Conservation (phyloP, 371 early-diverging fungal genomes). For the Gilbertella persicaria region DNA sequence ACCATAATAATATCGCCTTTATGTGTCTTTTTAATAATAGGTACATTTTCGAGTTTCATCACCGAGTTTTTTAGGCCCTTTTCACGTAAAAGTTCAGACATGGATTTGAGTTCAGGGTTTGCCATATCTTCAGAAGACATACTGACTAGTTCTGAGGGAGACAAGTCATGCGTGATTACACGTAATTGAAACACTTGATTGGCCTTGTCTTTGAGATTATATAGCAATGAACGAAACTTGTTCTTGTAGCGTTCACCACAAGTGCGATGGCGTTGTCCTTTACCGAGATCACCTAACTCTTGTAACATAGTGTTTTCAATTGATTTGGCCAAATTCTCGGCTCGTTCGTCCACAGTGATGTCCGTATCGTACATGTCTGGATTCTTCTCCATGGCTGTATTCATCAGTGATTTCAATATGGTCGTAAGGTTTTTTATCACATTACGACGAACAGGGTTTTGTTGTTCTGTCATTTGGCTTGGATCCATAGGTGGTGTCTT, state of each 20-base stretch:
- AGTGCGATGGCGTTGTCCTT: slow-evolving; percentile 11
- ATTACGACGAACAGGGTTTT: slow-evolving; percentile 58
- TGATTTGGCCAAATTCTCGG: slow-evolving; percentile 26
- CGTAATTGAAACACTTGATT: slow-evolving; percentile 67
- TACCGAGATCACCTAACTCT: slow-evolving; percentile 29
- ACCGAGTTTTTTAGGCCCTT: slow-evolving; percentile 66
- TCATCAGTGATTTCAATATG: slow-evolving; percentile 34
- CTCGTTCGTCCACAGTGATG: slow-evolving; percentile 14
- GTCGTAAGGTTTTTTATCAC: slow-evolving; percentile 56
- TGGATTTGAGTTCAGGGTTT: slow-evolving; percentile 69
- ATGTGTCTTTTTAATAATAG: slow-evolving; percentile 73
- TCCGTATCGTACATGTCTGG: slow-evolving; percentile 8
- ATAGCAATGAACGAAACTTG: slow-evolving; percentile 72
- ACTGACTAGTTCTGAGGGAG: slow-evolving; percentile 63
- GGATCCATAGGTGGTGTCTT: slow-evolving; percentile 20
- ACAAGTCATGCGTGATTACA: slow-evolving; percentile 66
- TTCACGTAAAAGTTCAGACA: slow-evolving; percentile 62
- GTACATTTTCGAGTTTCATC: slow-evolving; percentile 52
- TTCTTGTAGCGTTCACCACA: slow-evolving; percentile 70
- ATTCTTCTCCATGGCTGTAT: slow-evolving; percentile 27
- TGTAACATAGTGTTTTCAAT: slow-evolving; percentile 46
- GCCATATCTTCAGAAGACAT: slow-evolving; percentile 78
- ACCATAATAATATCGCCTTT: slow-evolving; percentile 71
- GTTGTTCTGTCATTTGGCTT: slow-evolving; percentile 39
- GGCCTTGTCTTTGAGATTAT: slow-evolving; percentile 77